Evolutionary conservation across 495 filamentous ascomycete genomes (phyloP).

Genomic region (Lophium mytilinum): DNA sequence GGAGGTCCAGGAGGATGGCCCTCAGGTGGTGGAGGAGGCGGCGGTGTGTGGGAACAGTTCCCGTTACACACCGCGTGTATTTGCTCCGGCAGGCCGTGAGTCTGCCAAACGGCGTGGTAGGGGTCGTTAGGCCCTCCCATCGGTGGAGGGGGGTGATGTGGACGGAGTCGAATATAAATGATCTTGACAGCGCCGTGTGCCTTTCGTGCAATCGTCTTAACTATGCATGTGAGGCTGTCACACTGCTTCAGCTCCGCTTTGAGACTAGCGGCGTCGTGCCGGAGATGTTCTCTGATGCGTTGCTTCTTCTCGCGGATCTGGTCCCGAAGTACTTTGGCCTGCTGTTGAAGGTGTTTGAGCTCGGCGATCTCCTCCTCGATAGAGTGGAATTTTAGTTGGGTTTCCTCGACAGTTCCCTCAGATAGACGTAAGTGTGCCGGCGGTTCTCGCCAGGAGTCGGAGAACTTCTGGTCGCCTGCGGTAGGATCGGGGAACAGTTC

Average conservation of each 20-base stretch:
- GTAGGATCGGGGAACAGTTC: conserved; percentile 8
- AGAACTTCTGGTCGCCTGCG: conserved; percentile 3
- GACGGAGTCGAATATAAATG: conserved; percentile 13
- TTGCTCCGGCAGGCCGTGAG: conserved; percentile 5
- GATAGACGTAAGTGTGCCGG: conserved; percentile 20
- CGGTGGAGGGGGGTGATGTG: conserved; percentile 8
- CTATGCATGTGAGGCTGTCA: conserved; percentile 31
- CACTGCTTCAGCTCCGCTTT: conserved; percentile 30
- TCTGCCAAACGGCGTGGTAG: conserved; percentile 7
- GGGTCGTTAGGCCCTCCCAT: conserved; percentile 14
- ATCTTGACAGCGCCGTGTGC: conserved; percentile 22
- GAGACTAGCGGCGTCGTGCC: conserved; percentile 20
- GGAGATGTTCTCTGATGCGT: conserved; percentile 18
- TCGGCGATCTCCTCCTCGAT: conserved; percentile 28
- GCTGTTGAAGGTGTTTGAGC: conserved; percentile 24
- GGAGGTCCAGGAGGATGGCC: neutral
- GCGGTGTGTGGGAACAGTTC: neutral
- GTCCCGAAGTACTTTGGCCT: conserved; percentile 23
- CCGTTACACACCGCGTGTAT: neutral
- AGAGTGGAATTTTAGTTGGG: neutral
- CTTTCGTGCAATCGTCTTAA: conserved; percentile 22
- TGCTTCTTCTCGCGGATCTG: conserved; percentile 25
- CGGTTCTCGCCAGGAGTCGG: conserved; percentile 23
- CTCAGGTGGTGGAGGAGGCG: conserved; percentile 2
- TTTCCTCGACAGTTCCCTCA: neutral